Base-by-base conservation (phyloP, 768 basidiomycete genomes). In the Fomitopsis pulvina region DNA sequence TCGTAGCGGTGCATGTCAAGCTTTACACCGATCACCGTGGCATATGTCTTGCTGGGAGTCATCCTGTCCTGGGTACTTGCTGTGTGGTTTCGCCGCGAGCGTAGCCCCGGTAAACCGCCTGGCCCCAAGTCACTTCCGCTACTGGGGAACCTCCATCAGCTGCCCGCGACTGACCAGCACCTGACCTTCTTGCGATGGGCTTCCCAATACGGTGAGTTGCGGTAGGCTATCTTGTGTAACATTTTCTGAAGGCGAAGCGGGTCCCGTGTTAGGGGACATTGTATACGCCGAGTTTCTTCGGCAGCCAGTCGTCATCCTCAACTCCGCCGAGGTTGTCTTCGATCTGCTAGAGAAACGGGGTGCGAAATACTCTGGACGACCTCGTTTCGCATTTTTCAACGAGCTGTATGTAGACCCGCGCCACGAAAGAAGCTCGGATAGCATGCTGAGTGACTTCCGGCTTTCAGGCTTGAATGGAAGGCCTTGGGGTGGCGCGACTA, bases 261-360 rank as follows among this genome's bases (percentile, higher is more conserved):
- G n/a, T 16, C n/a, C 22, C 20, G 24, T 41, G 22, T 6, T 28
- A 69, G 68, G 68, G 32, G 63, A 66, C 18, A 48, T 70, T n/a
- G 59, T 68, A n/a, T 64, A 60, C 51, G 56, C 63, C 25, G 55
- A 45, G 9, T 28, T 69, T 26, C 58, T 70, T 42, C 51, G 53
- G 14, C 55, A 56, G 18, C 55, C 64, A 2, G 51, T 66, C 37
- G 29, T 70, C 16, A 53, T 70, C 9, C 44, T 70, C 34, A 68
- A 65, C 52, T 62, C 68, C 8, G 41, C 57, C n/a, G 43, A 55
- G 25, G 61, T 60, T 18, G 67, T 67, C 21, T 53, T 51, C 18
- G 68, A 68, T 32, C 60, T 70, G 16, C 53, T 70, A 48, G 66
- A 68, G 43, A 64, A 64, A 50, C 59, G 63, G 9, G 61, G 67